Conservation (phyloP, 2,329 filamentous ascomycete species). For the Sporothrix variecibatus region DNA sequence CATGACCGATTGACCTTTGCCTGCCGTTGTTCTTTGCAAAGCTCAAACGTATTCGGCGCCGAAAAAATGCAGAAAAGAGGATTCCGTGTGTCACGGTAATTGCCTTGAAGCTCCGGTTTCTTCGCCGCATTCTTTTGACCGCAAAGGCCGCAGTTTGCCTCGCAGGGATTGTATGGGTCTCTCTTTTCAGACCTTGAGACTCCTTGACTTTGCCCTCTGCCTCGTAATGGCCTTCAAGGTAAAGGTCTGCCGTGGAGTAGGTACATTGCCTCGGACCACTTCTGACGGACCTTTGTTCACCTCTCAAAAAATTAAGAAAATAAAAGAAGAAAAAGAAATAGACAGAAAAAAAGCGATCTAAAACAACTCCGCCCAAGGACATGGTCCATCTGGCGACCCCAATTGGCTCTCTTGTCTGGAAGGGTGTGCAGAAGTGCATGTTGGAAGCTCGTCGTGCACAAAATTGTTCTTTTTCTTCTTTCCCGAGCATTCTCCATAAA, state of each 20-base stretch:
- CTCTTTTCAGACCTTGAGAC: no score
- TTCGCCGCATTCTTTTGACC: background rate
- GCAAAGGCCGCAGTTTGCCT: constrained; percentile 7
- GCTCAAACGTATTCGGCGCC: background rate
- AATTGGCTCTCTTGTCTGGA: constrained; percentile 18
- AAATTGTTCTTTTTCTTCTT: background rate
- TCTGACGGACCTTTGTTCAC: background rate
- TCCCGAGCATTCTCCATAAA: background rate
- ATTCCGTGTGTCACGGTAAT: constrained; percentile 17
- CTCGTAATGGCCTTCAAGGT: background rate
- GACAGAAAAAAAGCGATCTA: background rate
- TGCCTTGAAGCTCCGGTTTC: background rate
- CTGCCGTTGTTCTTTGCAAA: background rate
- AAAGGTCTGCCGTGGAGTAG: background rate
- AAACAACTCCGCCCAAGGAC: constrained; percentile 9
- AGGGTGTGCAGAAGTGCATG: background rate
- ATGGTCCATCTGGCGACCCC: constrained; percentile 13
- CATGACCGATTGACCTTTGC: background rate
- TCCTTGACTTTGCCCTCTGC: background rate
- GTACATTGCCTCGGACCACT: background rate
- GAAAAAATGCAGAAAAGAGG: constrained; percentile 11
- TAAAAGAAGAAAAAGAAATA: background rate
- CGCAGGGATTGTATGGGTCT: background rate
- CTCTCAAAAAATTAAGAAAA: background rate
- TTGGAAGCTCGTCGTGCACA: background rate